Base-by-base conservation (phyloP, 768 basidiomycete genomes). In the Phylloporus sp. region DNA sequence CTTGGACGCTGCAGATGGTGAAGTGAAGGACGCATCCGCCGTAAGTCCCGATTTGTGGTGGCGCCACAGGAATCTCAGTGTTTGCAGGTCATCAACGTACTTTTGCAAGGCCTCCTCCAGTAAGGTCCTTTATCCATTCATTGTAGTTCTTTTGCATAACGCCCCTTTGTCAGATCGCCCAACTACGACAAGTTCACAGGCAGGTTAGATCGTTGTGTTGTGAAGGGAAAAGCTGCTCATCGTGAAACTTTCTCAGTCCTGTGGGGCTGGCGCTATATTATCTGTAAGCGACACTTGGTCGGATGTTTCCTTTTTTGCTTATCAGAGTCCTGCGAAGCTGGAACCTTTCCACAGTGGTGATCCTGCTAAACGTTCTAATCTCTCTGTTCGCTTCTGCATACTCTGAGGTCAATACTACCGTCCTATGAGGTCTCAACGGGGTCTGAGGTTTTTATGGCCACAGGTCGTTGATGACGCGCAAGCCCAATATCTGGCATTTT, bases 331-430 rank as follows among this genome's bases (percentile, higher is more conserved):
- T 27, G 11, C 39, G 38, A 37, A 86, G 84, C 35, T 94, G 90
- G 91, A 91, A 84, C 67, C 77, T 90, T 44, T 77, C 82, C 18
- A 85, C 89, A 3, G 86, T 81, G 15, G 77, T 96, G 40, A 79
- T 97, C 44, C 75, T 96, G 40, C 78, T 96, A 63, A 97, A 97
- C 62, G 82, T 97, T 60, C 75, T 97, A 59, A 92, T 97, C 56
- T 96, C 93, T n/a, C 70, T 97, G 56, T 96, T 96, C 64, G 83
- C 92, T 15, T 90, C 91, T 40, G 91, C 92, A 1, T 95, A 95
- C 59, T 80, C 84, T 10, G 92, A 93, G 57, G 90, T 89, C 45
- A 63, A 77, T 69, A n/a, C 21, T 35, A 3, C 22, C 11, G 31
- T 14, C 14, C 18, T 31, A 18, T 24, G 8, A 10, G 10, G 3